Evolutionary conservation across 495 filamentous ascomycete species (phyloP).

Genomic region (Aspergillus bertholletiae): DNA sequence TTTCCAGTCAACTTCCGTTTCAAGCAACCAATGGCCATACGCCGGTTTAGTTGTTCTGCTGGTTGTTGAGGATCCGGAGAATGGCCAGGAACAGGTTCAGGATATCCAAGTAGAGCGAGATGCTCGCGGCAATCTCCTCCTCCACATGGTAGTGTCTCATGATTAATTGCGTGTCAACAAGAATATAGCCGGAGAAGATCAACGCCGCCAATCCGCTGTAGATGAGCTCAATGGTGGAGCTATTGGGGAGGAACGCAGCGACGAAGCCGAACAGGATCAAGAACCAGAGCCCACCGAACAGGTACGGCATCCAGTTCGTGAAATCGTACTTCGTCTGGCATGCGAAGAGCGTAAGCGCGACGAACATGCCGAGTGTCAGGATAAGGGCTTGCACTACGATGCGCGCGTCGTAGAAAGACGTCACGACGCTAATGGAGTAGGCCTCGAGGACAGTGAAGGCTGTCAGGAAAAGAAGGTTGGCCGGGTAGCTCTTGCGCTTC

Average conservation of each 20-base stretch:
- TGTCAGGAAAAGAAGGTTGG: conserved; percentile 87
- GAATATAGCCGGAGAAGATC: conserved; percentile 89
- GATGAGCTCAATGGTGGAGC: conserved; percentile 71
- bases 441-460: conserved; percentile 91
- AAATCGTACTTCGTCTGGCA: conserved; percentile 99
- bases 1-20: not conserved
- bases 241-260: conserved; percentile 76
- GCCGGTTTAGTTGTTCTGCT: conserved; percentile 77
- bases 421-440: conserved; percentile 88
- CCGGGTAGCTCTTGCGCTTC: conserved; percentile 96
- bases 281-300: conserved; percentile 87
- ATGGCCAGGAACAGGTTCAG: conserved; percentile 96
- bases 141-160: conserved; percentile 95
- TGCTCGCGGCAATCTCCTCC: conserved; percentile 96
- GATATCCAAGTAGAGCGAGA: conserved; percentile 92
- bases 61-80: conserved; percentile 83
- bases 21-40: not conserved
- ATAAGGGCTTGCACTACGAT: conserved; percentile 89
- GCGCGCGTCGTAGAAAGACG: conserved; percentile 74
- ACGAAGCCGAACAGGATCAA: conserved; percentile 91
- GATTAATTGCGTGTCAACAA: conserved; percentile 94
- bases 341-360: conserved; percentile 88
- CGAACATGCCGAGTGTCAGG: conserved; percentile 89
- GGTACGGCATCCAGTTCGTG: conserved; percentile 91
- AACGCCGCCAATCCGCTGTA: conserved; percentile 79